Evolutionary conservation across 768 basidiomycete species (phyloP).

Genomic region (Symmetrospora coprosmae): DNA sequence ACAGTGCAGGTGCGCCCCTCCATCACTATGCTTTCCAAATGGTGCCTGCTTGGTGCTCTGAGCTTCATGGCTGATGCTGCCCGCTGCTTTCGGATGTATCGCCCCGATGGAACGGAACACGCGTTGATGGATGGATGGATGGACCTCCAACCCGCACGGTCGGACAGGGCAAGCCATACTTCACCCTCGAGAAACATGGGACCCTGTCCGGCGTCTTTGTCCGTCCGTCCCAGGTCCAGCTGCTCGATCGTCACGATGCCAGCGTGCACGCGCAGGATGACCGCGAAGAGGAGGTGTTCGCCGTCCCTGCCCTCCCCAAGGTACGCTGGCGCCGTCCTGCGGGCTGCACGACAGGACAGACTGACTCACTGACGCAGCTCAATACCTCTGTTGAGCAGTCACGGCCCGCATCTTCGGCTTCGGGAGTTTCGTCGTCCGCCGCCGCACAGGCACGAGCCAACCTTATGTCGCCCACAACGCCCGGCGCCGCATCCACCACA

Average conservation of each 20-base stretch:
- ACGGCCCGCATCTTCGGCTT: not conserved
- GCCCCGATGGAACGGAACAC: not conserved
- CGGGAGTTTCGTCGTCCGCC: slow-evolving; percentile 1
- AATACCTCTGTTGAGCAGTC: too few species aligned
- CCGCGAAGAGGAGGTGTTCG: not conserved
- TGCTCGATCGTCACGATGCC: not conserved
- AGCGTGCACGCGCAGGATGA: not conserved
- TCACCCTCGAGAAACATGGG: not conserved
- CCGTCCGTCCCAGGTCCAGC: slow-evolving; percentile 16
- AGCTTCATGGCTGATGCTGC: too few species aligned
- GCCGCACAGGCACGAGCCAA: too few species aligned
- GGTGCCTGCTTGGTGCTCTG: too few species aligned
- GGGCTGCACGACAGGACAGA: too few species aligned
- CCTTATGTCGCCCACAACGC: too few species aligned
- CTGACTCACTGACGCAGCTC: too few species aligned
- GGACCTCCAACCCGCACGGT: not conserved
- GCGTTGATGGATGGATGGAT: slow-evolving; percentile 31
- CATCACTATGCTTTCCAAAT: too few species aligned
- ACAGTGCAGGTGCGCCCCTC: slow-evolving; percentile 54
- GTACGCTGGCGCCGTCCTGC: too few species aligned
- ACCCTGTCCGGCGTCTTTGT: slow-evolving; percentile 19
- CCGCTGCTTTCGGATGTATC: slow-evolving; percentile 34
- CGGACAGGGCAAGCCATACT: slow-evolving; percentile 16
- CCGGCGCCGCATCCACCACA: too few species aligned
- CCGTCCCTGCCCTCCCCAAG: slow-evolving; percentile 11